Evolutionary conservation across 139 green algal genomes (phyloP).

Genomic region (Diplosphaera chodatii): DNA sequence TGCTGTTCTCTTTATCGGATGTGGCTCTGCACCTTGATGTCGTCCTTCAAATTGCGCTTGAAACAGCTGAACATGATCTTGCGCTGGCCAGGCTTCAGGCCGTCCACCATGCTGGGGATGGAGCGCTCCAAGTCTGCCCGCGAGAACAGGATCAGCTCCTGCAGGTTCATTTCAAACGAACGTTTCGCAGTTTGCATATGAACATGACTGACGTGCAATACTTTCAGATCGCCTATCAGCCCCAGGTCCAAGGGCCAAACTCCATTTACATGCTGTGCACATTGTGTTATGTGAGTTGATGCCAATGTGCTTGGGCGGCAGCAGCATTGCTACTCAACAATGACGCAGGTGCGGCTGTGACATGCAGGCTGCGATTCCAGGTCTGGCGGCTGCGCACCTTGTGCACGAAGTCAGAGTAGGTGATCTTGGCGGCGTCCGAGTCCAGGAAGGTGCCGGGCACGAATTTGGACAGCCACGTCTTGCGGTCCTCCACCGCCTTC

Average conservation of each 20-base stretch:
- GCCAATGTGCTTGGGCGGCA: no score
- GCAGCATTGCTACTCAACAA: no score
- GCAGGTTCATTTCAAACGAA: neutral
- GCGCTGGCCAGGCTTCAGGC: conserved; percentile 96
- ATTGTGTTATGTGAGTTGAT: no score
- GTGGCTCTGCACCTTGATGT: conserved; percentile 96
- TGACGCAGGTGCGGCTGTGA: no score
- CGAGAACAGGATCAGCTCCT: conserved; percentile 93
- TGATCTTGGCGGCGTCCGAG: conserved; percentile 66
- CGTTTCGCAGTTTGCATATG: no score
- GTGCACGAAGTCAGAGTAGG: conserved; percentile 94
- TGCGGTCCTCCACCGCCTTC: conserved; percentile 97
- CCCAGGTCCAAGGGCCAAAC: no score
- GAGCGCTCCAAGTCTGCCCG: conserved; percentile 91
- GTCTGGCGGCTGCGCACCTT: conserved; percentile 44
- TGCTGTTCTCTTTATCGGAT: no score
- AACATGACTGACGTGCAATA: no score
- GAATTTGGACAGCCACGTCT: conserved; percentile 84
- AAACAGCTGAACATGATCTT: conserved; percentile 98
- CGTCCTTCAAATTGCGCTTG: conserved; percentile 91
- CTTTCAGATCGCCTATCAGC: no score
- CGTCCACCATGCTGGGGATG: conserved; percentile 94
- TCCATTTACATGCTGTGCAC: no score
- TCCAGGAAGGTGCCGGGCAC: conserved; percentile 92
- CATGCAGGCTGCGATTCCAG: no score